These are phyloP conservation scores for Lecanicillium sp. DNA, from an alignment of 2,329 filamentous ascomycete species.

Conservation along the genomic window DNA sequence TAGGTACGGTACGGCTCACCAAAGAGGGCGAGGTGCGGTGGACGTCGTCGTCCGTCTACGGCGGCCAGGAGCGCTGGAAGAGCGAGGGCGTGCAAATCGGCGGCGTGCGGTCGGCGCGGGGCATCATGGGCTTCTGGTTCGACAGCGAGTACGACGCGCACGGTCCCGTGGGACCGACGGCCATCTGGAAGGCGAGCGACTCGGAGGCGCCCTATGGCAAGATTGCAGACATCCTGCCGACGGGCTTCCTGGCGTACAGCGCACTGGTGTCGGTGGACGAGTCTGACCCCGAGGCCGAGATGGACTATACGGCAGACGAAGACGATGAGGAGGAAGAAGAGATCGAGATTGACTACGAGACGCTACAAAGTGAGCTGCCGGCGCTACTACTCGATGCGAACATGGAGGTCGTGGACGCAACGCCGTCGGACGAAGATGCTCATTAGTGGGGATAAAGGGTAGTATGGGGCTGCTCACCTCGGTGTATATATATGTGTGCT, in stretches of 20 bases:
- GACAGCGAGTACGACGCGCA: conserved; percentile 57
- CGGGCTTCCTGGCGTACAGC: conserved; percentile 25
- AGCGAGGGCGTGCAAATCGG: conserved; percentile 72
- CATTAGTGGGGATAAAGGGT: no score
- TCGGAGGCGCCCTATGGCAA: conserved; percentile 22
- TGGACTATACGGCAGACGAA: conserved; percentile 22
- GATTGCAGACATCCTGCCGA: conserved; percentile 27
- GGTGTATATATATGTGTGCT: no score
- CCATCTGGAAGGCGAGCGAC: conserved; percentile 70
- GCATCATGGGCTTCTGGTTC: conserved; percentile 36
- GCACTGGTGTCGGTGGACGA: conserved; percentile 15
- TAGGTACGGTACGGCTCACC: conserved; percentile 59
- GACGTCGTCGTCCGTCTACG: conserved; percentile 60
- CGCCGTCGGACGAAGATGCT: conserved; percentile 8
- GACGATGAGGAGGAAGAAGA: conserved; percentile 27
- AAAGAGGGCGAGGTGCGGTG: conserved; percentile 66
- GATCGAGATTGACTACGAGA: conserved; percentile 21
- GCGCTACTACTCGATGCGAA: conserved; percentile 22
- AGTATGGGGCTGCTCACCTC: no score
- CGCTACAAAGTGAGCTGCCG: conserved; percentile 21
- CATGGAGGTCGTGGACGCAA: conserved; percentile 17
- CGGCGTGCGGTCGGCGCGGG: conserved; percentile 56
- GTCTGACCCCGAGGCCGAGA: conserved; percentile 21
- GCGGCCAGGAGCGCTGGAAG: conserved; percentile 66
- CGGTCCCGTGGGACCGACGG: conserved; percentile 67